Percentiles rank a stretch among this genome's conserved stretches.
Evolutionary conservation across 108 stramenopile genomes (phyloP).

Genomic region (Stephanodiscus minutulus): DNA sequence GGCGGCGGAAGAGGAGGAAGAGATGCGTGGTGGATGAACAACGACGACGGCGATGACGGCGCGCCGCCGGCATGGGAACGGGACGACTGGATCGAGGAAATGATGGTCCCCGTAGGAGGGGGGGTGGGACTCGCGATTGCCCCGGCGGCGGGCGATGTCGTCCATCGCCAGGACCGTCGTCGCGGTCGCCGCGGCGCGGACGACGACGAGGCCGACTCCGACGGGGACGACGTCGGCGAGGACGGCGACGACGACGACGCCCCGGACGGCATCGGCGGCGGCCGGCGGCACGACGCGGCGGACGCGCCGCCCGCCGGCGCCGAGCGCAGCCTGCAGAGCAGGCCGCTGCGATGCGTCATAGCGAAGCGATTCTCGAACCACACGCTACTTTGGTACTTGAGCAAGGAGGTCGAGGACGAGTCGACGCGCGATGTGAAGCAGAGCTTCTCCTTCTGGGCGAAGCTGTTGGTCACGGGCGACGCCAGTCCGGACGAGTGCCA

Average conservation of each 20-base stretch:
- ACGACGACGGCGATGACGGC: neutral
- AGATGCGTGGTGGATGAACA: neutral
- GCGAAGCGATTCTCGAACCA: constrained; percentile 75
- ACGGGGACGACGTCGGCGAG: constrained; percentile 16
- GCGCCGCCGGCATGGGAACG: constrained; percentile 9
- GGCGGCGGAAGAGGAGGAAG: neutral
- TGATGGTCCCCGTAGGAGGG: constrained; percentile 11
- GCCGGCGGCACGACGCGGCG: too few relatives aligned
- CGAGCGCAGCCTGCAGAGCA: too few relatives aligned
- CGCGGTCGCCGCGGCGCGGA: neutral
- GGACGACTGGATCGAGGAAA: constrained; percentile 16
- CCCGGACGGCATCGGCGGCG: too few relatives aligned
- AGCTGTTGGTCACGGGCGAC: constrained; percentile 63
- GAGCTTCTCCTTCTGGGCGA: constrained; percentile 69
- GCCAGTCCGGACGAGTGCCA: constrained; percentile 61
- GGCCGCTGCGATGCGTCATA: constrained; percentile 70
- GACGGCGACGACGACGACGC: constrained; percentile 8
- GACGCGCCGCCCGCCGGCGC: too few relatives aligned
- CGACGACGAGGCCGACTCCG: constrained; percentile 11
- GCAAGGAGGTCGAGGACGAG: constrained; percentile 68
- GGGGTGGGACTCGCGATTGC: too few relatives aligned
- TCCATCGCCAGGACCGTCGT: neutral
- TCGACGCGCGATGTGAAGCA: constrained; percentile 47
- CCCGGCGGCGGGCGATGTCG: constrained; percentile 9
- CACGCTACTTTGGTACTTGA: constrained; percentile 83